Conservation (phyloP, 2,329 filamentous ascomycete species). For the Elsinoe fawcettii region DNA sequence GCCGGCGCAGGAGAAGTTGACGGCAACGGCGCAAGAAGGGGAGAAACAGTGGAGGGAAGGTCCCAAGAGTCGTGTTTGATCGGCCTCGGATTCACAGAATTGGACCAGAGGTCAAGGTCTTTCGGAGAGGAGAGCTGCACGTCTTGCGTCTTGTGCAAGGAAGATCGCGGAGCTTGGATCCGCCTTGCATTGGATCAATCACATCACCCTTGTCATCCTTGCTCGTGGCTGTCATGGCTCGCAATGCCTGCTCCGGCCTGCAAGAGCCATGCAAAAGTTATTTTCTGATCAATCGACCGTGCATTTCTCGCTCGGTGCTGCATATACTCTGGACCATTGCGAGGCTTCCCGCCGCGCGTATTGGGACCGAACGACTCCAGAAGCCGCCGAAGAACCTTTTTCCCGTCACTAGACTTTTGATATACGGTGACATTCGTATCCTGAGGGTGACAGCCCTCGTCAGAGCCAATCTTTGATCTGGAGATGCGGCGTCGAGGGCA, state of each 20-base stretch:
- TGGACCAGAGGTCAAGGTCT: too few relatives aligned
- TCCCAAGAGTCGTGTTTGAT: constrained; percentile 3
- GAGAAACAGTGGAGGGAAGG: background rate
- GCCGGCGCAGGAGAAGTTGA: constrained; percentile 4
- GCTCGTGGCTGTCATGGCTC: background rate
- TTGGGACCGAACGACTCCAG: background rate
- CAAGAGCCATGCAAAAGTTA: background rate
- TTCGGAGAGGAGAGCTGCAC: too few relatives aligned
- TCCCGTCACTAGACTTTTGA: background rate
- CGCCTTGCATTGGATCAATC: constrained; percentile 2
- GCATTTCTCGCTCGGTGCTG: background rate
- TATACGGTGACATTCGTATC: constrained; percentile 3
- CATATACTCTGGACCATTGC: background rate
- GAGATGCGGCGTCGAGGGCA: constrained; percentile 1
- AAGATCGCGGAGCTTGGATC: constrained; percentile 1
- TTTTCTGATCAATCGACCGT: constrained; percentile 4
- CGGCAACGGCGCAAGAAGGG: constrained; percentile 1
- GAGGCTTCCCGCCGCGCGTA: background rate
- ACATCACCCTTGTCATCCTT: background rate
- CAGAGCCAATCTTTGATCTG: background rate
- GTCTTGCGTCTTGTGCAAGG: background rate
- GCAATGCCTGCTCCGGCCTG: background rate
- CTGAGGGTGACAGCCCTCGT: background rate
- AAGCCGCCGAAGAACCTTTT: background rate
- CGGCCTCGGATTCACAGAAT: background rate